phyloP scores from a whole-genome alignment of 352 stramenopile species.

The Phytophthora idaei region DNA sequence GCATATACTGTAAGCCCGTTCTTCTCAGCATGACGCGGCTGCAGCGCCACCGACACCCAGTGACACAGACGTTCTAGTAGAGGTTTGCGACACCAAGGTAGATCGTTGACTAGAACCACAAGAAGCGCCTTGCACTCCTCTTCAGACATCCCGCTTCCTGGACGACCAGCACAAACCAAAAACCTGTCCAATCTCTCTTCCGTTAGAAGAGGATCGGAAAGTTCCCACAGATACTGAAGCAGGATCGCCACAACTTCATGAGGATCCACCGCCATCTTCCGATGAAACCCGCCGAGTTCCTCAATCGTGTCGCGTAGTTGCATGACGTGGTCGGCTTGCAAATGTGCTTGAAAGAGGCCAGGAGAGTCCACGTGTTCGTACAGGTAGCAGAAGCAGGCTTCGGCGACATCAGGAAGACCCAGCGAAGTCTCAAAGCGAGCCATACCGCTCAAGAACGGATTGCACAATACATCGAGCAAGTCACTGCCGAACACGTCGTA shows the following conservation, averaged over 20 bases:
- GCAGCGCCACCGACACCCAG: constrained; percentile 61
- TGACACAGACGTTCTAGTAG: constrained; percentile 76
- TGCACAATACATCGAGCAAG: constrained; percentile 79
- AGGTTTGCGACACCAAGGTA: constrained; percentile 83
- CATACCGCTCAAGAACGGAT: constrained; percentile 86
- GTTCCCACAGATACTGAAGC: constrained; percentile 85
- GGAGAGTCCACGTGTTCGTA: constrained; percentile 79
- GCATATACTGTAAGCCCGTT: constrained; percentile 76
- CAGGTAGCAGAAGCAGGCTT: constrained; percentile 82
- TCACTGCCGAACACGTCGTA: constrained; percentile 85
- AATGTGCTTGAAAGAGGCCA: constrained; percentile 81
- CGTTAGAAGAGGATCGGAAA: constrained; percentile 79
- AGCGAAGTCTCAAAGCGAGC: constrained; percentile 85
- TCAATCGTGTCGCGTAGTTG: constrained; percentile 84
- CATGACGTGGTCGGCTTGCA: constrained; percentile 78
- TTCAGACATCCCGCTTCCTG: constrained; percentile 43
- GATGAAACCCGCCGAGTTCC: constrained; percentile 82
- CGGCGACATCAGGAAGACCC: constrained; percentile 77
- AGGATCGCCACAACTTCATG: constrained; percentile 83
- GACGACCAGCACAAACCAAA: constrained; percentile 48
- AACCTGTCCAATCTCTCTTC: constrained; percentile 77
- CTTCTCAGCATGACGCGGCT: constrained; percentile 64
- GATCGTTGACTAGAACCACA: constrained; percentile 75
- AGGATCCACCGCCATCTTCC: constrained; percentile 80
- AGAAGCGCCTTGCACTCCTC: constrained; percentile 68